Base-by-base conservation (phyloP, 768 basidiomycete genomes). In the Cystobasidium tubakii region DNA sequence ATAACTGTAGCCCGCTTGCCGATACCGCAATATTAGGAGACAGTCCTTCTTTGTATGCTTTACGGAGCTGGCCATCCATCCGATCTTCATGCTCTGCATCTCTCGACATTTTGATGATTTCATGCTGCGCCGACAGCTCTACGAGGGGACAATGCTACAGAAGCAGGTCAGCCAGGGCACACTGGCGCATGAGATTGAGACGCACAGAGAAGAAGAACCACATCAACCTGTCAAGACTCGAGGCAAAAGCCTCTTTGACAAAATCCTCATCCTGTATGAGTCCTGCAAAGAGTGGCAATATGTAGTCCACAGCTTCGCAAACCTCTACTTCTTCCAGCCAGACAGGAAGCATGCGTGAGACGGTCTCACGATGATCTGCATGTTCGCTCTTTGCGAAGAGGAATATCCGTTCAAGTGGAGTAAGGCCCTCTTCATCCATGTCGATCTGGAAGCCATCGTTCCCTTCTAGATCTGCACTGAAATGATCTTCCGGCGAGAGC, bases 231-330 rank as follows among this genome's bases (percentile, higher is more conserved):
- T 90, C 87, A 12, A 98, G 83, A 76, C 90, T 88, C 1, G 87
- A 84, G 0, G 90, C 79, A 25, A 77, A 71, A 0, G 75, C 75
- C 60, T 78, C 76, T 65, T 77, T 77, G 44, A 79, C 78, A 39
- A 66, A 64, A 50, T 79, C 77, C 43, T 79, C 91, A 80, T 91
- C 87, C 79, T 94, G 92, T 10, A 91, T 91, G 33, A 97, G 86
- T 53, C 86, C 86, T 64, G 86, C 89, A 72, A 98, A 85, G n/a
- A 96, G 86, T 0, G 94, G 94, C 23, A 95, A 83, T 72, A 98
- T 91, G 79, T 95, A 98, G 81, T 92, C 90, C 77, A 92, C 88
- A 3, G 92, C 92, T 77, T 98, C 94, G 70, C 87, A 86, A 1
- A 94, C 89, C 21, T 89, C 84, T 65, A 96, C 89, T 60, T 88